Conservation (phyloP, 1,139 yeast species). For the Kluyveromyces sp. region DNA sequence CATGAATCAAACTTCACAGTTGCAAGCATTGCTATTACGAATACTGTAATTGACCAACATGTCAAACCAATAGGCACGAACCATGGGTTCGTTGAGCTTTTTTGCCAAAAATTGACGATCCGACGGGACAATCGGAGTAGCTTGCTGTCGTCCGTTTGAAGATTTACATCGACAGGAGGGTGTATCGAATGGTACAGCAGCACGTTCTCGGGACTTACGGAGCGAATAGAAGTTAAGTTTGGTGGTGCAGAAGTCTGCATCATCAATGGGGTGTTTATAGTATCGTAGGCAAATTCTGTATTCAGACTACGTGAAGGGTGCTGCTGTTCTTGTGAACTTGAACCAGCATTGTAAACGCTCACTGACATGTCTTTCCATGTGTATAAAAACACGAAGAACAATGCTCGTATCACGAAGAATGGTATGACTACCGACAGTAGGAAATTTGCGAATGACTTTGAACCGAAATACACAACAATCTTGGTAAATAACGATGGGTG, state of each 20-base stretch:
- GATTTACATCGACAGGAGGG: neutral
- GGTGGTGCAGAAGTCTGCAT: neutral
- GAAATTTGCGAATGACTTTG: slow-evolving; percentile 17
- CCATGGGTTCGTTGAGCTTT: slow-evolving; percentile 6
- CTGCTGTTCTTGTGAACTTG: no score
- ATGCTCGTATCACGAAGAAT: slow-evolving; percentile 17
- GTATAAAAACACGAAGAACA: slow-evolving; percentile 16
- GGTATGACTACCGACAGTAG: slow-evolving; percentile 20
- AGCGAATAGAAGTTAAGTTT: neutral
- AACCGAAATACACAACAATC: slow-evolving; percentile 27
- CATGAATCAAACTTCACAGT: slow-evolving; percentile 2
- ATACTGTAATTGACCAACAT: slow-evolving; percentile 8
- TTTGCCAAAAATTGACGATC: slow-evolving; percentile 8
- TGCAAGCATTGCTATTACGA: slow-evolving; percentile 6
- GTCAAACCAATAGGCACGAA: slow-evolving; percentile 7
- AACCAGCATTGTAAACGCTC: neutral
- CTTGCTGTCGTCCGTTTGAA: slow-evolving; percentile 2
- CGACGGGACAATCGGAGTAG: slow-evolving; percentile 5
- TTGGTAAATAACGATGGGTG: slow-evolving; percentile 24
- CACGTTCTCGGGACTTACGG: neutral
- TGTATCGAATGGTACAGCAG: slow-evolving; percentile 2
- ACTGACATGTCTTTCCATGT: slow-evolving; percentile 18
- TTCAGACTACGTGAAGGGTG: no score
- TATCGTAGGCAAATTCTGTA: neutral
- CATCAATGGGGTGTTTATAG: slow-evolving; percentile 1